Conservation (phyloP, 257 asterid genomes). For the Prunella vulgaris region DNA sequence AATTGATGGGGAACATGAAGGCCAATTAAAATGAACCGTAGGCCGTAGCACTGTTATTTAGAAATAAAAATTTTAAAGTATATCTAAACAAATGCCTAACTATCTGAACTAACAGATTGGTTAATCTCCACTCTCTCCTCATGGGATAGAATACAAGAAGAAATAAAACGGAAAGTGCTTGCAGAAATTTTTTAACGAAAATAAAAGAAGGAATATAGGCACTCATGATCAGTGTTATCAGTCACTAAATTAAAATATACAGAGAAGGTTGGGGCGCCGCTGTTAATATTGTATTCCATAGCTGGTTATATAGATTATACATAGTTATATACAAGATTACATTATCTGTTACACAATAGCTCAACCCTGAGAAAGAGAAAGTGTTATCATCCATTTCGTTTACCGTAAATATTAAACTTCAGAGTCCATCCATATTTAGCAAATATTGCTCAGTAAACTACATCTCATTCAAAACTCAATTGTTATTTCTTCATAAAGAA, state of each 20-base stretch:
- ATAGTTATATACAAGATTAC: not conserved
- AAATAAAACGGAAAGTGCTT: not conserved
- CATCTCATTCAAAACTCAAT: slow-evolving; percentile 12
- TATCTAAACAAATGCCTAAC: not conserved
- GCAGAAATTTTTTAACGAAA: not conserved
- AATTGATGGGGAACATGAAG: not conserved
- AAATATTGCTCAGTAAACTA: not conserved
- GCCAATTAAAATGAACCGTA: not conserved
- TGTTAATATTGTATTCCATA: not conserved
- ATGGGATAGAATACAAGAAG: not conserved
- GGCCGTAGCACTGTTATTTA: not conserved
- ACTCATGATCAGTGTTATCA: not conserved
- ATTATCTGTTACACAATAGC: not conserved
- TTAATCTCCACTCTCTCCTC: not conserved
- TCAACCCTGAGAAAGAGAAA: not conserved
- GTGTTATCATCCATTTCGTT: slow-evolving; percentile 1
- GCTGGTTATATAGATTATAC: not conserved
- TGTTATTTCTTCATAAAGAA: not conserved
- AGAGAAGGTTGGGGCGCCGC: slow-evolving; percentile 1
- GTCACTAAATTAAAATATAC: slow-evolving; percentile 9
- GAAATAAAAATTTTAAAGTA: not conserved
- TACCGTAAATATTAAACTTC: not conserved
- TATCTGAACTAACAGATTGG: not conserved
- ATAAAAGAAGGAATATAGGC: not conserved
- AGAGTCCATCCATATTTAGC: not conserved